Conservation (phyloP, 495 filamentous ascomycete species). For the Neurospora intermedia region DNA sequence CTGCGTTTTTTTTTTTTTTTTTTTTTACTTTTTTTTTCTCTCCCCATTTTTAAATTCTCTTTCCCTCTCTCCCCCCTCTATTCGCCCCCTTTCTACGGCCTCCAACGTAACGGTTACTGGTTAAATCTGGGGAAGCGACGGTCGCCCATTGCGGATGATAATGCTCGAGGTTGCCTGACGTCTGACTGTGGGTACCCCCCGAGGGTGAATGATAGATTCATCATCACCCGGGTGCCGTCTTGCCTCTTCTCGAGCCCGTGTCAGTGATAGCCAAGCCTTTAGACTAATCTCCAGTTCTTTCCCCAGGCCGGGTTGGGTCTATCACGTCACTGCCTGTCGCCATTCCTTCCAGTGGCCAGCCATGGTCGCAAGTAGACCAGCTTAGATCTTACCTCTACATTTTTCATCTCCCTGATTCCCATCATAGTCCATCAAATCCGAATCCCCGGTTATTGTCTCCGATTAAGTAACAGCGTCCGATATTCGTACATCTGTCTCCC, state of each 20-base stretch:
- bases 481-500: neutral
- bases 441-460: neutral
- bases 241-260: neutral
- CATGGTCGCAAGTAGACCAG: neutral
- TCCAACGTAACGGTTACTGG: neutral
- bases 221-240: neutral
- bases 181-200: neutral
- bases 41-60: too few relatives aligned
- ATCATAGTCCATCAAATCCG: neutral
- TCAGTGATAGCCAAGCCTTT: neutral
- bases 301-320: neutral
- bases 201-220: neutral
- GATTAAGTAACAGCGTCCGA: neutral
- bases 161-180: neutral
- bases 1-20: neutral
- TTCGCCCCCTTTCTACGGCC: neutral
- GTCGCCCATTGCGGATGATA: neutral
- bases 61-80: neutral
- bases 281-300: neutral
- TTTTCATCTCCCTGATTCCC: neutral
- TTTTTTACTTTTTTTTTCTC: too few relatives aligned
- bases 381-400: neutral
- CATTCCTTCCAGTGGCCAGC: neutral
- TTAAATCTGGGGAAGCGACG: neutral
- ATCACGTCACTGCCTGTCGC: neutral